Conservation (phyloP, 2,329 filamentous ascomycete species). For the Phialemonium atrogriseum region DNA sequence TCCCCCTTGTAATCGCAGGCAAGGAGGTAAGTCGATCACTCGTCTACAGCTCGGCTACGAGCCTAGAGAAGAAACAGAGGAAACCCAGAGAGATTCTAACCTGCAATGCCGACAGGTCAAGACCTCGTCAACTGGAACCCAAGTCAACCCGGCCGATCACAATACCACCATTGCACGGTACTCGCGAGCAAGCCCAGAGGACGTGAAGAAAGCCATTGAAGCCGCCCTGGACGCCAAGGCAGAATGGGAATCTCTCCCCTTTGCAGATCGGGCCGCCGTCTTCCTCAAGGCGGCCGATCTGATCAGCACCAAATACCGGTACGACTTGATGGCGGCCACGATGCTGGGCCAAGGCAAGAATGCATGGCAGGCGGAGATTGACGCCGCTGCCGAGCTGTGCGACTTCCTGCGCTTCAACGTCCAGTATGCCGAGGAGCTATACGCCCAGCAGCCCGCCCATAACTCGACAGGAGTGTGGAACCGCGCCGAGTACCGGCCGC, state of each 20-base stretch:
- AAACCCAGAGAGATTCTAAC: too few relatives aligned
- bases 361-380: constrained; percentile 98
- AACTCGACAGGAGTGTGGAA: constrained; percentile 86
- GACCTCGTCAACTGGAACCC: constrained; percentile 55
- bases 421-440: constrained; percentile 85
- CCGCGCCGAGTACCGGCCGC: constrained; percentile 76
- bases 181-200: constrained; percentile 67
- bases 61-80: too few relatives aligned
- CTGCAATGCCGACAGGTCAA: too few relatives aligned
- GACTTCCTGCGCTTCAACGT: constrained; percentile 96
- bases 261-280: constrained; percentile 82
- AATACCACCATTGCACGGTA: constrained; percentile 70
- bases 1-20: constrained; percentile 78
- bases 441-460: constrained; percentile 77
- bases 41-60: background rate
- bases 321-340: constrained; percentile 91
- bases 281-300: constrained; percentile 96
- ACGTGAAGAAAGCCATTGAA: constrained; percentile 74
- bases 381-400: constrained; percentile 82
- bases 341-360: constrained; percentile 98
- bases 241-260: constrained; percentile 78
- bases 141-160: constrained; percentile 80
- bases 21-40: constrained; percentile 58
- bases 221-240: constrained; percentile 79
- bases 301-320: constrained; percentile 85